Conservation (phyloP, 352 stramenopile genomes). For the Pythium grandisporangium region DNA sequence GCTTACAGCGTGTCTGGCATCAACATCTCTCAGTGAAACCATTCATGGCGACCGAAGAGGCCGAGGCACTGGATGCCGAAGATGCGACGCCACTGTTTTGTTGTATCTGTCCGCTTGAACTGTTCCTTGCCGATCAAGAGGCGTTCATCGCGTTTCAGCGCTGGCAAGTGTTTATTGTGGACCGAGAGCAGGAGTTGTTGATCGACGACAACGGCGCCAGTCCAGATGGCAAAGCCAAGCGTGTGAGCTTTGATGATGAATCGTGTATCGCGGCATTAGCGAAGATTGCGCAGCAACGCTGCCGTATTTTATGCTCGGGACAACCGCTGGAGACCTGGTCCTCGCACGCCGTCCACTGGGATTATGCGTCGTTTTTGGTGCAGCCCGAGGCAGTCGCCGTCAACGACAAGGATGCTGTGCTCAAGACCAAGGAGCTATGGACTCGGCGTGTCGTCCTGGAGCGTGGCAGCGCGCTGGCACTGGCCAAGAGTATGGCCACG, state of each 20-base stretch:
- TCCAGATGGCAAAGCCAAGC: too few relatives aligned
- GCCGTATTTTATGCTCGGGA: conserved; percentile 51
- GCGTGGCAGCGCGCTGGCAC: conserved; percentile 25
- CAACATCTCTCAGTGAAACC: conserved; percentile 21
- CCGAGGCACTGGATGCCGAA: conserved; percentile 24
- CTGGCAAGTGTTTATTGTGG: conserved; percentile 71
- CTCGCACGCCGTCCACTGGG: conserved; percentile 18
- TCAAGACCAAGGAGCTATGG: conserved; percentile 10
- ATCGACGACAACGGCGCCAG: conserved; percentile 38
- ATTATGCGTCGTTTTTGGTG: conserved; percentile 47
- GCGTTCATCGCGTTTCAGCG: conserved; percentile 31
- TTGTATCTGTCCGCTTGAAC: conserved; percentile 44
- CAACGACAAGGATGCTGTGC: conserved; percentile 7
- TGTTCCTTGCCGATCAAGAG: conserved; percentile 40
- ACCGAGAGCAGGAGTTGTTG: conserved; percentile 43
- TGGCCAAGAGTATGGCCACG: conserved; percentile 40
- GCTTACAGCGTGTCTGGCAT: conserved; percentile 44
- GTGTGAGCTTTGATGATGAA: too few relatives aligned
- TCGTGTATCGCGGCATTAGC: conserved; percentile 30
- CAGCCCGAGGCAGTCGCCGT: too few relatives aligned
- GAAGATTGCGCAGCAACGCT: conserved; percentile 32
- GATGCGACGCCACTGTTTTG: conserved; percentile 36
- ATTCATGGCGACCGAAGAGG: conserved; percentile 29
- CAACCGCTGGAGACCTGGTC: conserved; percentile 56
- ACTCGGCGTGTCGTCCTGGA: conserved; percentile 22